Evolutionary conservation across 2,329 filamentous ascomycete genomes (phyloP).

Genomic region (Lithohypha guttulata): DNA sequence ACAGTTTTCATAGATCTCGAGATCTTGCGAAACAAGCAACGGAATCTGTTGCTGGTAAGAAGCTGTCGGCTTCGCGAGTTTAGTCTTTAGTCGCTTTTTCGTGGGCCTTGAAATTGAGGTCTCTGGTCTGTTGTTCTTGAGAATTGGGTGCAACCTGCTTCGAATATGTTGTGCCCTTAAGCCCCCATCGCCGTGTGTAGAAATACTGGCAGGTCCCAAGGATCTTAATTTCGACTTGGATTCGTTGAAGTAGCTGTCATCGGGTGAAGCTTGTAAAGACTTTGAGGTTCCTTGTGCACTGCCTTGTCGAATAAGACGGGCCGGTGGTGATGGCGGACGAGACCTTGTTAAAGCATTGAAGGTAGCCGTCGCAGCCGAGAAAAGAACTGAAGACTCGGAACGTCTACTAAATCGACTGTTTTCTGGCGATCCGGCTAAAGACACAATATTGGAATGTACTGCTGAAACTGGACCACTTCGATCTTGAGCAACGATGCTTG

Average conservation of each 20-base stretch:
- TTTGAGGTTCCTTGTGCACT: constrained; percentile 1
- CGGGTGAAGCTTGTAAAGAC: constrained; percentile 4
- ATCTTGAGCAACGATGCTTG: constrained; percentile 16
- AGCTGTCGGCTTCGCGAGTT: constrained; percentile 45
- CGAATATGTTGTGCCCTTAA: background rate
- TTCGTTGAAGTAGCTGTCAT: constrained; percentile 7
- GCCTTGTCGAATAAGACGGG: background rate
- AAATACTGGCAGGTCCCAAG: constrained; percentile 1
- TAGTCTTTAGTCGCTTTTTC: constrained; percentile 34
- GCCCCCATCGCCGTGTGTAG: background rate
- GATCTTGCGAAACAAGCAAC: constrained; percentile 40
- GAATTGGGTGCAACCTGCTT: background rate
- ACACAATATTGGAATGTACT: constrained; percentile 13
- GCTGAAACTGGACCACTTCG: constrained; percentile 12
- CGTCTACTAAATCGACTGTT: constrained; percentile 14
- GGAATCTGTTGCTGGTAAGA: constrained; percentile 39
- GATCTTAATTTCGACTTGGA: background rate
- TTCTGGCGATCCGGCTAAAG: constrained; percentile 22
- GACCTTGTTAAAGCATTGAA: constrained; percentile 20
- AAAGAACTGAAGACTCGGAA: constrained; percentile 9
- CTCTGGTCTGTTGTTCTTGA: background rate
- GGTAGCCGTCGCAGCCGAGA: constrained; percentile 17
- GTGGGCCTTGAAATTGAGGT: constrained; percentile 7
- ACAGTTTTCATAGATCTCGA: constrained; percentile 38
- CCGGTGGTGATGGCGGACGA: constrained; percentile 20